These are phyloP conservation scores for Polychytrium aggregatum DNA, from an alignment of 192 early-diverging fungal genomes.

Conservation along the genomic window DNA sequence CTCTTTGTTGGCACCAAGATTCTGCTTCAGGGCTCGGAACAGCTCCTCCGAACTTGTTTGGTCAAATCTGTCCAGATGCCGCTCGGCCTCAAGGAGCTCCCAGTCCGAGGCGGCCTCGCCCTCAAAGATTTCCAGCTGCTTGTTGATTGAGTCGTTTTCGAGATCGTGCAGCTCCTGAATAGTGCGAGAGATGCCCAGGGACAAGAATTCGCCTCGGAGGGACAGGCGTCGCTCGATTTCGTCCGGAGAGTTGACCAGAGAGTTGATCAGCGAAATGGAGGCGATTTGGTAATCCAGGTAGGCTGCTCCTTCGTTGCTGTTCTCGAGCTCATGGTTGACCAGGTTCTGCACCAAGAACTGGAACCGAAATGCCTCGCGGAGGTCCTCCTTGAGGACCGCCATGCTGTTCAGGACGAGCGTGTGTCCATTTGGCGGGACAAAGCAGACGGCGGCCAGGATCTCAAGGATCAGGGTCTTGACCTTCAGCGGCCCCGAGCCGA, in stretches of 20 bases:
- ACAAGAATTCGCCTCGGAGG: constrained; percentile 9
- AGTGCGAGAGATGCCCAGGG: constrained; percentile 6
- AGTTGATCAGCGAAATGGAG: constrained; percentile 15
- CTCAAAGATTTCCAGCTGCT: constrained; percentile 15
- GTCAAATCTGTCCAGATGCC: constrained; percentile 4
- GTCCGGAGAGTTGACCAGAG: constrained; percentile 19
- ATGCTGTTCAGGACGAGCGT: constrained; percentile 7
- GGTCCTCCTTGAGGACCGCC: constrained; percentile 3
- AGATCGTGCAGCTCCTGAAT: constrained; percentile 5
- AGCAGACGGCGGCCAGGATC: constrained; percentile 16
- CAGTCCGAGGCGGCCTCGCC: constrained; percentile 13
- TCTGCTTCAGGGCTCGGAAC: constrained; percentile 3
- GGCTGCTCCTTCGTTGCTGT: constrained; percentile 1
- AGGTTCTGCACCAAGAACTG: constrained; percentile 3
- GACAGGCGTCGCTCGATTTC: constrained; percentile 11
- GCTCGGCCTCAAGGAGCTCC: background rate
- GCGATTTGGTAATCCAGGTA: constrained; percentile 15
- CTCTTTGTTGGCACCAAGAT: constrained; percentile 6
- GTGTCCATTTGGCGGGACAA: constrained; percentile 19
- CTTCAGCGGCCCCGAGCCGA: background rate
- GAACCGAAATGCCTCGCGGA: constrained; percentile 1
- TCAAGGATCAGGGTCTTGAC: constrained; percentile 8
- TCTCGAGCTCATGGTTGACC: constrained; percentile 1
- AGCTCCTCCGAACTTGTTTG: constrained; percentile 9
- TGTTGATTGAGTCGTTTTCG: constrained; percentile 12